Evolutionary conservation across 108 stramenopile species (phyloP).

Genomic region (Aurantiochytrium sp.): DNA sequence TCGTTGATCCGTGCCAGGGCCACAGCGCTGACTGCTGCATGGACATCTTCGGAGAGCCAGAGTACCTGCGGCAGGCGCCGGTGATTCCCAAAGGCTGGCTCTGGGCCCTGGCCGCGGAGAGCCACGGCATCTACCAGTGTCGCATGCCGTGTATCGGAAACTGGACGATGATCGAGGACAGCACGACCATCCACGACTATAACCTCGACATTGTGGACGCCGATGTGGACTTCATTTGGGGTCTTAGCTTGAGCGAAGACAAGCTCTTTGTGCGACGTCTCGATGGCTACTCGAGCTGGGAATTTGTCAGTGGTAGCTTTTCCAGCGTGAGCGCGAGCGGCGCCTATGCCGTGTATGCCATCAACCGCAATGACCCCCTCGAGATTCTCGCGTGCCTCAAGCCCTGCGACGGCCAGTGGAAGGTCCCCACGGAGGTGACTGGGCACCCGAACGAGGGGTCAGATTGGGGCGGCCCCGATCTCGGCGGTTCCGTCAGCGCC

Average conservation of each 20-base stretch:
- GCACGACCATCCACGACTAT: background rate
- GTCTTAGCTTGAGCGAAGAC: background rate
- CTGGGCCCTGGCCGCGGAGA: background rate
- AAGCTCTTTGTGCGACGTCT: background rate
- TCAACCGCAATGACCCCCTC: background rate
- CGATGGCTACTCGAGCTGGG: background rate
- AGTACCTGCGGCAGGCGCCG: background rate
- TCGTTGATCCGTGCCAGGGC: background rate
- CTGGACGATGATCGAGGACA: background rate
- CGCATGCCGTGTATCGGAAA: conserved; percentile 13
- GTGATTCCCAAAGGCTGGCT: background rate
- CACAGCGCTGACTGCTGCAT: background rate
- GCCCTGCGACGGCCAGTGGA: conserved; percentile 11
- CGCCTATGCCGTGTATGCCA: background rate
- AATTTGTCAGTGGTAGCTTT: background rate
- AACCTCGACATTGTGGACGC: background rate
- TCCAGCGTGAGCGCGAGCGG: background rate
- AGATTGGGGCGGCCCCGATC: background rate
- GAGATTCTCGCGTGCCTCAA: background rate
- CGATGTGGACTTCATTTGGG: background rate
- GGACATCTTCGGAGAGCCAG: background rate
- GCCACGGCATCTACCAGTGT: background rate
- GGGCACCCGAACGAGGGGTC: background rate
- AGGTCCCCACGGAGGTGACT: background rate
- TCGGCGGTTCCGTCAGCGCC: background rate